Base-by-base conservation (phyloP, 2,329 filamentous ascomycete species). In the Talaromyces sp. region DNA sequence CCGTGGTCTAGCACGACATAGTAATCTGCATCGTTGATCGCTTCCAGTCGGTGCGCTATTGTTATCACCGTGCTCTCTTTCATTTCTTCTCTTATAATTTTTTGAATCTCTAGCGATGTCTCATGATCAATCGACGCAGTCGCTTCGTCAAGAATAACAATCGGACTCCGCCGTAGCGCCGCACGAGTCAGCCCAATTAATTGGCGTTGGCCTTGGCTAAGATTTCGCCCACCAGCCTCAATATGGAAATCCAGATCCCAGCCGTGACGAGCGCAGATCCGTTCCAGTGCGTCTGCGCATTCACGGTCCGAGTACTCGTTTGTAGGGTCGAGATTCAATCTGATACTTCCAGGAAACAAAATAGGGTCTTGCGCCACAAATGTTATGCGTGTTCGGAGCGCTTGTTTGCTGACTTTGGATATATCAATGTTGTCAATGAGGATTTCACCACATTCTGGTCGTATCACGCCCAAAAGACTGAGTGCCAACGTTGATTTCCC, bases 401-500 rank as follows among this genome's bases (percentile, higher is more conserved):
- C 77, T 67, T 87, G 82, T 12, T 80, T 85, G 63, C 81, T 79
- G 11, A 88, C 83, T 27, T 80, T 79, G 0, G 83, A 77, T 35
- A 88, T 82, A 63, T 88, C 83, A 17, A 88, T 77, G 24, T 78
- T 79, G 65, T 88, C 86, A 56, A 89, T 80, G 3, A 81, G 65
- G 50, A 89, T 87, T 2, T 74, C 74, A 4, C 86, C 86, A 2
- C 71, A 75, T 43, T 80, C 77, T 0, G 85, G 83, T 0, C 78
- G 68, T 14, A 85, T 70, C 11, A 81, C 85, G 3, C 81, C 84
- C 0, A 88, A 80, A 1, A 88, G 75, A 0, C 83, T 79, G 1
- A 88, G 73, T 0, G 85, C 85, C 1, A 93, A 82, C 0, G 91
- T 95, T 56, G 88, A 91, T 74, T 96, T 96, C 3, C 91, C 91